Percentiles rank a stretch among this genome's conserved stretches.
Evolutionary conservation across 176 grass and related monocot species (phyloP).

Genomic region (Zizania latifolia): DNA sequence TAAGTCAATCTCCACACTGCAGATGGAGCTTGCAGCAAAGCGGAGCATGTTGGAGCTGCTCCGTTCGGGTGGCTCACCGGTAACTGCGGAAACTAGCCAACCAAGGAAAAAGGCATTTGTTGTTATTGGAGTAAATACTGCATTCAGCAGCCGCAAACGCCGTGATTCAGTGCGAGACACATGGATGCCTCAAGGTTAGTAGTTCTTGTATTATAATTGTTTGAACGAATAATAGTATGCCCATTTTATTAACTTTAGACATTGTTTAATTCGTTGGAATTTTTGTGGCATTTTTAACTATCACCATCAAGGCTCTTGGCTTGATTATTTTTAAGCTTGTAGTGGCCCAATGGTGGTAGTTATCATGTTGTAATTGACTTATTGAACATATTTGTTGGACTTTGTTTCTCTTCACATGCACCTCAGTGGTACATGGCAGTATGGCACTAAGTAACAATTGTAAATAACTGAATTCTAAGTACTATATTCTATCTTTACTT

Average conservation of each 20-base stretch:
- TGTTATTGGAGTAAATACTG: constrained; percentile 89
- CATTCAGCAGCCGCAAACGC: constrained; percentile 88
- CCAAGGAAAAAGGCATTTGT: constrained; percentile 75
- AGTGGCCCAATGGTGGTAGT: background rate
- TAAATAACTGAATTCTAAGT: background rate
- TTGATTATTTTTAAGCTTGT: background rate
- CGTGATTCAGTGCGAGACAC: constrained; percentile 85
- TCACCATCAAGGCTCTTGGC: background rate
- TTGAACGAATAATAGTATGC: constrained; percentile 16
- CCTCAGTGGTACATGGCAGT: background rate
- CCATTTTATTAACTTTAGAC: constrained; percentile 4
- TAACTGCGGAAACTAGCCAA: constrained; percentile 31
- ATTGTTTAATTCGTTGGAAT: constrained; percentile 19
- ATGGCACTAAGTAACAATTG: background rate
- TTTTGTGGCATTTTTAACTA: background rate
- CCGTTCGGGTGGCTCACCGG: constrained; percentile 37
- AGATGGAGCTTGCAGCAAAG: constrained; percentile 93
- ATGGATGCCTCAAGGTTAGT: constrained; percentile 97
- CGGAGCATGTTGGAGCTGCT: constrained; percentile 56
- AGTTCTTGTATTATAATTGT: background rate
- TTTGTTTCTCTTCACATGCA: background rate
- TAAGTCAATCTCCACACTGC: constrained; percentile 93
- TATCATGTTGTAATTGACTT: background rate
- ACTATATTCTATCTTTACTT: background rate
- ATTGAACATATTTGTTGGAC: background rate